These are phyloP conservation scores for Hydrangea macrophylla DNA, from an alignment of 148 eudicot genomes.

Conservation along the genomic window DNA sequence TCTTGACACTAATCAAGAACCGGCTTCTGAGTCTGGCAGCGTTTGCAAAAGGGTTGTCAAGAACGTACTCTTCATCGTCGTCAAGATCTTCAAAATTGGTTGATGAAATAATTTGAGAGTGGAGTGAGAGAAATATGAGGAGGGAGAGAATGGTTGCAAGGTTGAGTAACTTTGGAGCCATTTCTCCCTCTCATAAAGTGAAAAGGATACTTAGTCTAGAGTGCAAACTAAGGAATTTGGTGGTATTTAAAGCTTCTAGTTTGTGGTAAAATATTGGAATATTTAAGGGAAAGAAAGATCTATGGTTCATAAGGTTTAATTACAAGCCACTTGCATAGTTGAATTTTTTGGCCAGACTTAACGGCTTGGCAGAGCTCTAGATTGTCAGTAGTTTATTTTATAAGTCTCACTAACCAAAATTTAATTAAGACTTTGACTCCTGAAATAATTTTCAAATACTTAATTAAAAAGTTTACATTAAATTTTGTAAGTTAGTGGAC, in stretches of 20 bases:
- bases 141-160: slow-evolving; percentile 22
- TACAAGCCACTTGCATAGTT: background rate
- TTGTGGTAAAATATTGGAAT: background rate
- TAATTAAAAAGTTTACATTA: too few relatives aligned
- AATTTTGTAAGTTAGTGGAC: too few relatives aligned
- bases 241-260: slow-evolving; percentile 11
- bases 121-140: slow-evolving; percentile 8
- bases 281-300: background rate
- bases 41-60: slow-evolving; percentile 16
- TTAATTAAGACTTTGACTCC: too few relatives aligned
- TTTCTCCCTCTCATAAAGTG: background rate
- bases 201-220: background rate
- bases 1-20: slow-evolving; percentile 28
- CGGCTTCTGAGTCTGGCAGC: slow-evolving; percentile 10
- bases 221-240: slow-evolving; percentile 10
- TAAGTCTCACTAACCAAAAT: too few relatives aligned
- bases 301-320: background rate
- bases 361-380: background rate
- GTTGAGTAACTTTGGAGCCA: background rate
- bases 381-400: too few relatives aligned
- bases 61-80: slow-evolving; percentile 25
- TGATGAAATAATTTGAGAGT: background rate
- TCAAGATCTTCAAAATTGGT: slow-evolving; percentile 1
- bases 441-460: too few relatives aligned
- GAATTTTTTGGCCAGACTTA: background rate